phyloP scores from a whole-genome alignment of 805 yeast genomes.

The Yarrowia sp. region DNA sequence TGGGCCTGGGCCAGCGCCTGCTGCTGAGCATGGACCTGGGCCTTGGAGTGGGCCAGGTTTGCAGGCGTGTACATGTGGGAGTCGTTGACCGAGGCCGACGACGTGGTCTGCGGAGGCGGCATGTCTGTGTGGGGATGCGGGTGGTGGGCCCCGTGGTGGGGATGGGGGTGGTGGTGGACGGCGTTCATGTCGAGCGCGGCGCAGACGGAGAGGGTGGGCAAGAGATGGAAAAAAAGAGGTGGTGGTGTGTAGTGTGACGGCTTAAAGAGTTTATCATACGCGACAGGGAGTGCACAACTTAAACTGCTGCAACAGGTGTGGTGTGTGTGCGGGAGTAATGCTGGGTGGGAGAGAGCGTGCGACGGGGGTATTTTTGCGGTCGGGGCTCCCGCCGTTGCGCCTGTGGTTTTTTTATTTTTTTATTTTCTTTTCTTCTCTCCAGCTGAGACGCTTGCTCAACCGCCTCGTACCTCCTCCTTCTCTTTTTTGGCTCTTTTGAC shows the following conservation, averaged over 20 bases:
- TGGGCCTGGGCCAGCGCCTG: constrained; percentile 38
- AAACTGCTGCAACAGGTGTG: background rate
- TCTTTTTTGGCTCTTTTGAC: no score
- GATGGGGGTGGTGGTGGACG: constrained; percentile 32
- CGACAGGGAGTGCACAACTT: constrained; percentile 26
- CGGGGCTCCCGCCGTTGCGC: no score
- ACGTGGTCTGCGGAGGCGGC: constrained; percentile 23
- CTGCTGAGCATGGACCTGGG: constrained; percentile 37
- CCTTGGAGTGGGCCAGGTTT: constrained; percentile 32
- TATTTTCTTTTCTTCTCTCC: no score
- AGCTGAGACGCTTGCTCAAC: no score
- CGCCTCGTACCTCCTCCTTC: no score
- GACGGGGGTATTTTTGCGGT: no score
- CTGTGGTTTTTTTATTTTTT: no score
- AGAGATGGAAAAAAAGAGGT: background rate
- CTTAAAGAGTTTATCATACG: constrained; percentile 28
- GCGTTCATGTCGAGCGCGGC: constrained; percentile 31
- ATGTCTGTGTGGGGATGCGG: constrained; percentile 26
- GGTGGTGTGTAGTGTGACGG: constrained; percentile 26
- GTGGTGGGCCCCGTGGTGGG: constrained; percentile 17
- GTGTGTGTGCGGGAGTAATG: no score
- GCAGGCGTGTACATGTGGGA: constrained; percentile 14
- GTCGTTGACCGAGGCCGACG: background rate
- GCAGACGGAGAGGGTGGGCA: background rate
- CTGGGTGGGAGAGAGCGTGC: no score